phyloP scores from a whole-genome alignment of 768 basidiomycete genomes.

The Amanita rimosa region DNA sequence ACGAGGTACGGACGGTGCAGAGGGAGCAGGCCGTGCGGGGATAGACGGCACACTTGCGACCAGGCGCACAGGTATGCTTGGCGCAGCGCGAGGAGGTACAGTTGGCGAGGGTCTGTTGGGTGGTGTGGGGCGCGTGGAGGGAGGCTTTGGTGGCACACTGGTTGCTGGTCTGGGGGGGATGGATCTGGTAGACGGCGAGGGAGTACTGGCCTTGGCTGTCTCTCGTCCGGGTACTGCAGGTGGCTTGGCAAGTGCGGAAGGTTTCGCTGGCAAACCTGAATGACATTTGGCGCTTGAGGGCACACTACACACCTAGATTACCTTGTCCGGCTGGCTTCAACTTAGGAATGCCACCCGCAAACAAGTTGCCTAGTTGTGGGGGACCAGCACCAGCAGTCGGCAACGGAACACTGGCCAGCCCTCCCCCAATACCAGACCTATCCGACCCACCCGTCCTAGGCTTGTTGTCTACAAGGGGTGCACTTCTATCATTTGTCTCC shows the following conservation, averaged over 20 bases:
- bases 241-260: slow-evolving; percentile 52
- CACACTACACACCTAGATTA: slow-evolving; percentile 34
- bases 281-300: slow-evolving; percentile 4
- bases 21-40: slow-evolving; percentile 19
- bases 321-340: slow-evolving; percentile 68
- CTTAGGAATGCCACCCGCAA: slow-evolving; percentile 89
- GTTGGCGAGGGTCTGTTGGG: slow-evolving; percentile 21
- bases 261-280: slow-evolving; percentile 34
- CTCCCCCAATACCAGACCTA: slow-evolving; percentile 14
- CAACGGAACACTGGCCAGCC: slow-evolving; percentile 9
- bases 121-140: slow-evolving; percentile 18
- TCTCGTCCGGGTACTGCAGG: slow-evolving; percentile 51
- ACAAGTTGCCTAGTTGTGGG: slow-evolving; percentile 75
- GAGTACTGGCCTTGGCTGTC: slow-evolving; percentile 16
- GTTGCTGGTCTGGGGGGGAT: slow-evolving; percentile 15
- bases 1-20: slow-evolving; percentile 13
- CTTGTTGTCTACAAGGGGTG: slow-evolving; percentile 40
- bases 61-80: slow-evolving; percentile 18
- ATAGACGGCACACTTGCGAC: slow-evolving; percentile 23
- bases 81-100: slow-evolving; percentile 18
- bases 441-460: slow-evolving; percentile 29
- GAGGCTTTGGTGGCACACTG: slow-evolving; percentile 13
- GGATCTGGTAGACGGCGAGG: slow-evolving; percentile 16
- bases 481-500: slow-evolving; percentile 74
- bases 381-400: slow-evolving; percentile 30